Conservation (phyloP, 345 rosid genomes). For the Salix viminalis region DNA sequence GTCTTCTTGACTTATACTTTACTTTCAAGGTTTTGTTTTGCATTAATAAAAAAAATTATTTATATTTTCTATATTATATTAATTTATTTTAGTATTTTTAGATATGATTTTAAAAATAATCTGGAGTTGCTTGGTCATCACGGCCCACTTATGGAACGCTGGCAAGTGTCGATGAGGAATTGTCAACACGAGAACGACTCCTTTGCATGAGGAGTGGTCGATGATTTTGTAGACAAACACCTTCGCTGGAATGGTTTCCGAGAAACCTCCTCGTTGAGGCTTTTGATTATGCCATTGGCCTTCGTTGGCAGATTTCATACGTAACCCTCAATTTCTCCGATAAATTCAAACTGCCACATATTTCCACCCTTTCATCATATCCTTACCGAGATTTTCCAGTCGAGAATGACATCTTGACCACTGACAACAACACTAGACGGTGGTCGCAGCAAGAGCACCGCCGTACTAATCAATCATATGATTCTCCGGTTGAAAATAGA, state of each 20-base stretch:
- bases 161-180: background rate
- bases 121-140: background rate
- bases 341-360: background rate
- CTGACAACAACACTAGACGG: background rate
- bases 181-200: background rate
- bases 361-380: background rate
- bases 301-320: slow-evolving; percentile 4
- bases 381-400: background rate
- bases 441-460: background rate
- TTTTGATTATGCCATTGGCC: slow-evolving; percentile 5
- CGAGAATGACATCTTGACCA: background rate
- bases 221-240: background rate
- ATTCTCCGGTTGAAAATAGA: background rate
- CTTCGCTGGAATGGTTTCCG: background rate
- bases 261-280: slow-evolving; percentile 1
- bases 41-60: no score
- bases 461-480: background rate
- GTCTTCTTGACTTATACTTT: no score
- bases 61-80: no score
- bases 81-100: no score
- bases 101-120: no score
- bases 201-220: background rate
- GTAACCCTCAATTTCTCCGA: background rate
- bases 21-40: no score
- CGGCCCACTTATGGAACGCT: background rate